Base-by-base conservation (phyloP, 1,284 basidiomycete species). In the Acaromyces ingoldii region DNA sequence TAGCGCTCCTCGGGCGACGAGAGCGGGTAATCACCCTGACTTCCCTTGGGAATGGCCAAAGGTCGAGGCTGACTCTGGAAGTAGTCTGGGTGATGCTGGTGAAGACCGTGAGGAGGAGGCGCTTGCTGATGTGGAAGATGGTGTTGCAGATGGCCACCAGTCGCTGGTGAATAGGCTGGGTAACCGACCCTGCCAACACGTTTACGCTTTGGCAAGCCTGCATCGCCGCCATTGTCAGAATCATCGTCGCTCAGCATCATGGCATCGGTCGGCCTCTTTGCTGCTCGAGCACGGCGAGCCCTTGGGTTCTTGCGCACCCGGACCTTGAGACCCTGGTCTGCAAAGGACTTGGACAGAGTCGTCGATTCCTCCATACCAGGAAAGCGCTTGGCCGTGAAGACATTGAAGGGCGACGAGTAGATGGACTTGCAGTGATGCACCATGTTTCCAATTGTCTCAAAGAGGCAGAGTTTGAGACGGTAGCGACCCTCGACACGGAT, bases 401-500 rank as follows among this genome's bases (percentile, higher is more conserved):
- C 69, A 34, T 63, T 60, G 58, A 72, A 72, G 22, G 65, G 63
- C 21, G 57, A 56, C 2, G 69, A 68, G 41, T 68, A 72, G 57
- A 70, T 62, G 26, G 67, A 70, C 41, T 65, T 68, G 67, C 67
- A 70, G 43, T 70, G 65, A 34, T 72, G 67, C 0, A 72, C 67
- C 25, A 62, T 49, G 30, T 62, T 58, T 13, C 53, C 87, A 48
- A 92, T 87, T 50, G 95, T 90, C 77, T 96, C 92, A 72, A 89
- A 97, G 1, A 72, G 59, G 39, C 58, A 96, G 76, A 65, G 86
- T 77, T 95, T 96, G 55, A 97, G 81, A 17, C 90, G 81, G 69
- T 85, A 86, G 33, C 80, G 85, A 1, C 92, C 93, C 75, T 97
- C 92, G 11, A 90, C 90, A 53, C 91, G 55, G 11, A 78, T 70